phyloP scores from a whole-genome alignment of 495 filamentous ascomycete genomes.

The Penicillium silybi region DNA sequence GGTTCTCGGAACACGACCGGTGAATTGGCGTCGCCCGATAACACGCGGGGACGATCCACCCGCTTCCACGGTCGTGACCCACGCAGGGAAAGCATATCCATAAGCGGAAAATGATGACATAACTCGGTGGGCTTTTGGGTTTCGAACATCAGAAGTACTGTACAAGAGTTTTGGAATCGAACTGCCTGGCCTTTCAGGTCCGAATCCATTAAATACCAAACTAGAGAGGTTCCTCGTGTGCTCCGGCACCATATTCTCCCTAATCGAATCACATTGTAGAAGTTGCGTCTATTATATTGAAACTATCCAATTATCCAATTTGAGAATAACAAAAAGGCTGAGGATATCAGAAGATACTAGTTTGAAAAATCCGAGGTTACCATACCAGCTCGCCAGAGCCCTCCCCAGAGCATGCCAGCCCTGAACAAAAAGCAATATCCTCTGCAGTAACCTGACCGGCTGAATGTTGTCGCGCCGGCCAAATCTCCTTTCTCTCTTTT shows the following conservation, averaged over 20 bases:
- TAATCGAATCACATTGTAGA: neutral
- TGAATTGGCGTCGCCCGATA: neutral
- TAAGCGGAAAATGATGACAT: slow-evolving; percentile 1
- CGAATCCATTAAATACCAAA: neutral
- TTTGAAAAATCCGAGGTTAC: neutral
- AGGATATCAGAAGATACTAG: neutral
- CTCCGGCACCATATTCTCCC: too few relatives aligned
- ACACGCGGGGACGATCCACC: slow-evolving; percentile 6
- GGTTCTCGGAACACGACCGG: slow-evolving; percentile 17
- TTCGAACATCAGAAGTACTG: neutral
- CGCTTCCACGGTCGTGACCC: neutral
- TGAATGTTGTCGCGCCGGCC: slow-evolving; percentile 42
- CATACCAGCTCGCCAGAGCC: slow-evolving; percentile 14
- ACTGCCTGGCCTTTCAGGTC: neutral
- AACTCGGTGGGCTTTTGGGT: neutral
- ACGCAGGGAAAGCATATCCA: slow-evolving; percentile 3
- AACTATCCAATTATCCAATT: neutral
- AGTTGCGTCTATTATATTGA: neutral
- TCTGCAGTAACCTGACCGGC: slow-evolving; percentile 25
- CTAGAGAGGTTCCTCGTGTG: neutral
- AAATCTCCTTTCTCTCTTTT: slow-evolving; percentile 36
- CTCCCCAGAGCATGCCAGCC: slow-evolving; percentile 18
- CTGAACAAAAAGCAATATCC: slow-evolving; percentile 36
- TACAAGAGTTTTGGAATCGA: neutral
- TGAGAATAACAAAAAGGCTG: neutral